phyloP scores from a whole-genome alignment of 2,329 filamentous ascomycete genomes.

The Trichoderma citrinoviride region DNA sequence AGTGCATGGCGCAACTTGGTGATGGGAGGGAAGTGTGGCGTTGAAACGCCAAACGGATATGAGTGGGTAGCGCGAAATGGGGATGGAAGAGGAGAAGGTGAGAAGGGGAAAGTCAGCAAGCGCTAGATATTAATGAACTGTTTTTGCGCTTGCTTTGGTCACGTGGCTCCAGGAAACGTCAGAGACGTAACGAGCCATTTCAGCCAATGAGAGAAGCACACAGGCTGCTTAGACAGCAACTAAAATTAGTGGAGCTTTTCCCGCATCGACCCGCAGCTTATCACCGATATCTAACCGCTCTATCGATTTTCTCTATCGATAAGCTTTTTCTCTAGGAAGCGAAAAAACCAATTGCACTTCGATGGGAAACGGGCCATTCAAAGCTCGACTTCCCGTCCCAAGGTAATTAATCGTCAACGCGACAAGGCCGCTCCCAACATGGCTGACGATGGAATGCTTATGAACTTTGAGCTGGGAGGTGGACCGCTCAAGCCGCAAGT shows the following conservation, averaged over 20 bases:
- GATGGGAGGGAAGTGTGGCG: no score
- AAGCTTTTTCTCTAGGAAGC: not conserved
- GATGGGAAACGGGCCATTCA: not conserved
- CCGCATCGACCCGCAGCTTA: not conserved
- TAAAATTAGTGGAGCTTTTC: not conserved
- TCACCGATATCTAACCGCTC: not conserved
- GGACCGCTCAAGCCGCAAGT: conserved; percentile 59
- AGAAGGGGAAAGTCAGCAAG: not conserved
- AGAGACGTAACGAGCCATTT: not conserved
- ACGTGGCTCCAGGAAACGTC: not conserved
- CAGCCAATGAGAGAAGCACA: not conserved
- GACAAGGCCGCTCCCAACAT: conserved; percentile 46
- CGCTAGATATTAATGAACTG: no score
- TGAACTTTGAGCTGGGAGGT: conserved; percentile 83
- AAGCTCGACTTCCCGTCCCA: conserved; percentile 20
- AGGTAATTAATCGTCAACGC: not conserved
- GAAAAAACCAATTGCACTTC: not conserved
- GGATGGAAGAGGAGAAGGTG: not conserved
- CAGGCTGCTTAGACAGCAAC: no score
- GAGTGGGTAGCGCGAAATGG: no score
- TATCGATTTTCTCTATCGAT: conserved; percentile 4
- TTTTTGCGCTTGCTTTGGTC: no score
- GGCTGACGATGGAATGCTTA: conserved; percentile 91
- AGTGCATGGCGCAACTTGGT: no score
- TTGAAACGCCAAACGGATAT: no score